Percentiles rank a stretch among this genome's conserved stretches.
Conservation (phyloP, 2,329 filamentous ascomycete species). For the Diaporthe amygdali region DNA sequence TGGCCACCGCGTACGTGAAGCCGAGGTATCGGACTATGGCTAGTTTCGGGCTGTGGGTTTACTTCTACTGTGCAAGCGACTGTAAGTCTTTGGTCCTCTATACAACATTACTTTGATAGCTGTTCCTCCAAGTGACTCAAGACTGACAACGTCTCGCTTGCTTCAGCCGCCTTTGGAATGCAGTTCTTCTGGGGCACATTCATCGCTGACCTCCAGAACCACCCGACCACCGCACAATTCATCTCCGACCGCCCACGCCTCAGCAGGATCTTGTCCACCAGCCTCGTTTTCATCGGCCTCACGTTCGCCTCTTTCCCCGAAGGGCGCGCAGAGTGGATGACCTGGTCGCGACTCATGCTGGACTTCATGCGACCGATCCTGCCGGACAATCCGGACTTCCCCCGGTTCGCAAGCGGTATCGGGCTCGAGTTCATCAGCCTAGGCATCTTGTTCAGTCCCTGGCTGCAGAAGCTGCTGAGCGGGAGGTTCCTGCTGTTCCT, state of each 20-base stretch:
- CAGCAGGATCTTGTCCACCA: slow-evolving; percentile 48
- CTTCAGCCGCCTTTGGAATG: slow-evolving; percentile 53
- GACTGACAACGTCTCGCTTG: slow-evolving; percentile 20
- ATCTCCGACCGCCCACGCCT: slow-evolving; percentile 49
- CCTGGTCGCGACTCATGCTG: slow-evolving; percentile 57
- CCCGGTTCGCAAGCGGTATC: slow-evolving; percentile 45
- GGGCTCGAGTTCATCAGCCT: slow-evolving; percentile 50
- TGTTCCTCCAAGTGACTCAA: neutral
- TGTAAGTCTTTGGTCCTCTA: slow-evolving; percentile 32
- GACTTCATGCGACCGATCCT: slow-evolving; percentile 49
- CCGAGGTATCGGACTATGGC: slow-evolving; percentile 54
- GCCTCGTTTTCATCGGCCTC: slow-evolving; percentile 57
- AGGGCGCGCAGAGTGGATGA: slow-evolving; percentile 54
- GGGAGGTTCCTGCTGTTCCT: slow-evolving; percentile 64
- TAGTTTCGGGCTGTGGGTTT: slow-evolving; percentile 52
- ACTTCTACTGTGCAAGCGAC: slow-evolving; percentile 49
- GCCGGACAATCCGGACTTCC: slow-evolving; percentile 50
- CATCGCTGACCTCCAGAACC: slow-evolving; percentile 63
- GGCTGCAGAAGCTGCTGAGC: slow-evolving; percentile 57
- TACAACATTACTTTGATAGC: neutral
- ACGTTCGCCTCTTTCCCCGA: slow-evolving; percentile 66
- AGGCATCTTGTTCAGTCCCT: slow-evolving; percentile 57
- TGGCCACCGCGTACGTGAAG: slow-evolving; percentile 55
- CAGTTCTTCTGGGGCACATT: slow-evolving; percentile 69
- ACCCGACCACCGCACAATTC: slow-evolving; percentile 52